These are phyloP conservation scores for Fagopyrum homotropicum DNA, from an alignment of 148 eudicot genomes.

Conservation along the genomic window DNA sequence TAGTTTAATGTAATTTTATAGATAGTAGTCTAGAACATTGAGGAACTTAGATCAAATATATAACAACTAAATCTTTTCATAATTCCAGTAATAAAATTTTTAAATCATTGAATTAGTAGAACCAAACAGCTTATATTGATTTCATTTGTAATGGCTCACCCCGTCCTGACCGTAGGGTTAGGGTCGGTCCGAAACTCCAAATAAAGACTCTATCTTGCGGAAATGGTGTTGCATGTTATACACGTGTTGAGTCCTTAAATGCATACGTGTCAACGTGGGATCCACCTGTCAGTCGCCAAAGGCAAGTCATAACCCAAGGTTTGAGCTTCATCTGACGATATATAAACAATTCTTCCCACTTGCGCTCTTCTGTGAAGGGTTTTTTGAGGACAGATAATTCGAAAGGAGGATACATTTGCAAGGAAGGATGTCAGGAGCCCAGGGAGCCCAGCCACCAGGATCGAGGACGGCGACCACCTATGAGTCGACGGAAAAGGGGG, in stretches of 20 bases:
- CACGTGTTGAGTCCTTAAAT: background rate
- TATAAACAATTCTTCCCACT: background rate
- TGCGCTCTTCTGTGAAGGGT: background rate
- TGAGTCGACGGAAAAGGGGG: conserved; percentile 22
- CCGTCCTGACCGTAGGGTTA: too few relatives aligned
- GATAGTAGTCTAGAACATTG: too few relatives aligned
- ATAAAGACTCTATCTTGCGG: too few relatives aligned
- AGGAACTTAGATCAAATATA: too few relatives aligned
- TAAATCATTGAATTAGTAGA: too few relatives aligned
- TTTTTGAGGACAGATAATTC: too few relatives aligned
- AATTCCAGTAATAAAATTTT: too few relatives aligned
- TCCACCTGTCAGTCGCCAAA: background rate
- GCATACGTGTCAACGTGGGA: background rate
- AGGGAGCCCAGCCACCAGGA: conserved; percentile 40
- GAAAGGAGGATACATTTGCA: background rate
- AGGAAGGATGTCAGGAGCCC: conserved; percentile 34
- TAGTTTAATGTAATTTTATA: too few relatives aligned
- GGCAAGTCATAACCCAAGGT: background rate
- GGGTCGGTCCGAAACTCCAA: too few relatives aligned
- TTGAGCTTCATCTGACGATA: background rate
- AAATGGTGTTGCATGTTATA: background rate
- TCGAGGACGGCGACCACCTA: conserved; percentile 34
- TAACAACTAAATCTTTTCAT: too few relatives aligned
- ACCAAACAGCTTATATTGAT: too few relatives aligned
- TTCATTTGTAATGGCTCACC: too few relatives aligned